Percentiles rank a stretch among this genome's conserved stretches.
Evolutionary conservation across 2,329 filamentous ascomycete genomes (phyloP).

Genomic region (Botrytis aclada): DNA sequence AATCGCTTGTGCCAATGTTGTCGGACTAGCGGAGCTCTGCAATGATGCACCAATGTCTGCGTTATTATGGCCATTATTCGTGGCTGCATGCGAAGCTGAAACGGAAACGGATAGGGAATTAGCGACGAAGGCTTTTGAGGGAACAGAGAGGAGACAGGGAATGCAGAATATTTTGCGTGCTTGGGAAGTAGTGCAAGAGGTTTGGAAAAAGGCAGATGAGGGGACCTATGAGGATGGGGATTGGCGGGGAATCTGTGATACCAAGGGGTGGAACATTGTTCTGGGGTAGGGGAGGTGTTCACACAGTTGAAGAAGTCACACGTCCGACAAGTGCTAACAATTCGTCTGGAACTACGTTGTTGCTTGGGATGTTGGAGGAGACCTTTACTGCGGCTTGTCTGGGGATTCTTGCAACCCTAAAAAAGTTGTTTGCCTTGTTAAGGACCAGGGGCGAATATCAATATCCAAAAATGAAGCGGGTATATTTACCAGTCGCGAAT

Average conservation of each 20-base stretch:
- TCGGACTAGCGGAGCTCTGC: conserved; percentile 42
- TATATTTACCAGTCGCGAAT: not conserved
- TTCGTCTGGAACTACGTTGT: not conserved
- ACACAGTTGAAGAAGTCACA: not conserved
- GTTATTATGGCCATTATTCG: conserved; percentile 62
- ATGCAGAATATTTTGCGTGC: conserved; percentile 63
- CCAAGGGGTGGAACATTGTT: conserved; percentile 57
- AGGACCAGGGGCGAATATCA: not conserved
- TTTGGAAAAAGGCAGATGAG: conserved; percentile 54
- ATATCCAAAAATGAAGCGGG: not conserved
- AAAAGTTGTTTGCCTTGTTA: too few species aligned
- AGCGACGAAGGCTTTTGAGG: conserved; percentile 50
- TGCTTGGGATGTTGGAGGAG: not conserved
- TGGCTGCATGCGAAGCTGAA: conserved; percentile 58
- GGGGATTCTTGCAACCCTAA: not conserved
- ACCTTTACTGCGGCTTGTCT: not conserved
- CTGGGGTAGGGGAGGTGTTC: conserved; percentile 43
- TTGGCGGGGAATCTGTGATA: conserved; percentile 55
- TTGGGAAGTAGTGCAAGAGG: conserved; percentile 58
- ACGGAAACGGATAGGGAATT: conserved; percentile 48
- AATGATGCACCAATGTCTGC: conserved; percentile 57
- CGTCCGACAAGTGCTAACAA: too few species aligned
- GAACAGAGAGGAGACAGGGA: conserved; percentile 55
- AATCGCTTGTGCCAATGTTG: conserved; percentile 53
- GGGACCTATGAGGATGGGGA: conserved; percentile 21